These are phyloP conservation scores for Aspergillus conjunctus DNA, from an alignment of 495 filamentous ascomycete genomes.

Conservation along the genomic window DNA sequence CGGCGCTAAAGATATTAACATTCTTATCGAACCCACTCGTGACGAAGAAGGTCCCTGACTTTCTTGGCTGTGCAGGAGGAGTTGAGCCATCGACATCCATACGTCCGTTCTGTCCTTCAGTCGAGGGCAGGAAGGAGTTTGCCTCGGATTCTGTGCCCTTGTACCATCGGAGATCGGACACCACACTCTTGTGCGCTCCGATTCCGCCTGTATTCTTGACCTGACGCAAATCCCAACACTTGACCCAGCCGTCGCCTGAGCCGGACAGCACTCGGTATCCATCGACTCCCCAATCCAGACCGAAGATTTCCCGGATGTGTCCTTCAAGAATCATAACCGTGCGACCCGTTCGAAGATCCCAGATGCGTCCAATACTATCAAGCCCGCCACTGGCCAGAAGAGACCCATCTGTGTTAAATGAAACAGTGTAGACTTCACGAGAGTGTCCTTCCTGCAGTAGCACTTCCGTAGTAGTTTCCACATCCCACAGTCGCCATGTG, in stretches of 20 bases:
- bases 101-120: constrained; percentile 60
- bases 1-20: constrained; percentile 91
- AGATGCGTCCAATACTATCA: constrained; percentile 92
- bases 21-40: constrained; percentile 92
- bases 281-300: constrained; percentile 88
- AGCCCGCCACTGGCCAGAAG: constrained; percentile 86
- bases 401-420: constrained; percentile 88
- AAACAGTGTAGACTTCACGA: constrained; percentile 83
- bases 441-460: constrained; percentile 94
- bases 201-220: constrained; percentile 80
- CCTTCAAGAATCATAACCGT: constrained; percentile 96
- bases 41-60: constrained; percentile 86
- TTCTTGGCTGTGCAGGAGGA: constrained; percentile 51
- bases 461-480: constrained; percentile 79
- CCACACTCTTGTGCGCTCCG: constrained; percentile 87
- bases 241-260: constrained; percentile 93
- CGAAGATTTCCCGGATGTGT: constrained; percentile 91
- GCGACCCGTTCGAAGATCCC: constrained; percentile 92
- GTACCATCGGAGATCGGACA: constrained; percentile 93
- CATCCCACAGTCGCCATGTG: constrained; percentile 96
- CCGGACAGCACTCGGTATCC: constrained; percentile 86
- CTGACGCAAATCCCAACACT: constrained; percentile 95
- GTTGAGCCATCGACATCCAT: constrained; percentile 57
- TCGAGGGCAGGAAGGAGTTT: constrained; percentile 56
- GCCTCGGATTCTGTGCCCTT: constrained; percentile 73